Conservation (phyloP, 768 basidiomycete genomes). For the Royoungia palumana region DNA sequence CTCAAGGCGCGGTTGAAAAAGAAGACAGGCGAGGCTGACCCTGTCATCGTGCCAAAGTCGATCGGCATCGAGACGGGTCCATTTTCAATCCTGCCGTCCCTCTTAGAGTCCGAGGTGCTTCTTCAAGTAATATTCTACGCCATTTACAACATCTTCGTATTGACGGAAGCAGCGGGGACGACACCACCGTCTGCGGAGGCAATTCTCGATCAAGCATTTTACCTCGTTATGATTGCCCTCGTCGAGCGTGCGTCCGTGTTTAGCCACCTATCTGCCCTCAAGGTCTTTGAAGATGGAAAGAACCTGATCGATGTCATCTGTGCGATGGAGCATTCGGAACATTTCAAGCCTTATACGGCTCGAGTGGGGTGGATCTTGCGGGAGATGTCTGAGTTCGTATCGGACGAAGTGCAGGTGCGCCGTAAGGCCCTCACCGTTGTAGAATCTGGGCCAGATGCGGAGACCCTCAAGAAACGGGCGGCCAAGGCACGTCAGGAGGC, state of each 20-base stretch:
- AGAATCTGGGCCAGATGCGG: slow-evolving; percentile 44
- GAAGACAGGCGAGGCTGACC: slow-evolving; percentile 55
- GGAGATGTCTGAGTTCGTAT: slow-evolving; percentile 52
- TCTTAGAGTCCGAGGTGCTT: slow-evolving; percentile 68
- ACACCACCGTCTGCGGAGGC: slow-evolving; percentile 81
- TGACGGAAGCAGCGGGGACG: slow-evolving; percentile 56
- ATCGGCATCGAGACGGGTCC: slow-evolving; percentile 65
- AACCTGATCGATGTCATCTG: slow-evolving; percentile 72
- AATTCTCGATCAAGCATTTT: slow-evolving; percentile 83
- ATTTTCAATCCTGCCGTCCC: slow-evolving; percentile 59
- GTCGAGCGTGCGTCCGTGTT: slow-evolving; percentile 68
- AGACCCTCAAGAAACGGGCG: slow-evolving; percentile 74
- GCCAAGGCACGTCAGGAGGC: slow-evolving; percentile 90
- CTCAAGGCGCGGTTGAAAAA: slow-evolving; percentile 66
- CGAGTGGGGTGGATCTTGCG: slow-evolving; percentile 76
- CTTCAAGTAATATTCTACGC: slow-evolving; percentile 83
- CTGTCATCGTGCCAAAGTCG: slow-evolving; percentile 72
- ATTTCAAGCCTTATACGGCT: slow-evolving; percentile 67
- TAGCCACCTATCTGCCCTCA: slow-evolving; percentile 51
- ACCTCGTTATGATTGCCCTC: slow-evolving; percentile 81
- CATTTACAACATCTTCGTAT: slow-evolving; percentile 66
- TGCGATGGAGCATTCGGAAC: slow-evolving; percentile 71
- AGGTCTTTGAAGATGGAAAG: slow-evolving; percentile 55
- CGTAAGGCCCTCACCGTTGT: slow-evolving; percentile 42
- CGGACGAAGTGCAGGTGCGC: slow-evolving; percentile 51